Evolutionary conservation across 2,329 filamentous ascomycete species (phyloP).

Genomic region (Diaporthe citrichinensis): DNA sequence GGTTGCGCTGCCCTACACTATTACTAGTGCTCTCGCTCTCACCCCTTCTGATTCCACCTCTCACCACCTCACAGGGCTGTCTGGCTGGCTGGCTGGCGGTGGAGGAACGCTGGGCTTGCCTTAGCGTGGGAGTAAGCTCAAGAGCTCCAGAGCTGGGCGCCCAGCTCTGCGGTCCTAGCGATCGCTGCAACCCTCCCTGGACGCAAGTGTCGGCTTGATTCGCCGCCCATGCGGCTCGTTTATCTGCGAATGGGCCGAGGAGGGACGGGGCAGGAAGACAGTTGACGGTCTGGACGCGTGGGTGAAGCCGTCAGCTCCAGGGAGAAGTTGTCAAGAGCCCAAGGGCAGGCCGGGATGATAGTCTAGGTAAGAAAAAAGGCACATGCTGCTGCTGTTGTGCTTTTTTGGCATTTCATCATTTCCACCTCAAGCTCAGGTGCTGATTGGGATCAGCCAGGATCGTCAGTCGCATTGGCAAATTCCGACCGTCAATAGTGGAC

Average conservation of each 20-base stretch:
- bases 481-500: slow-evolving; percentile 20
- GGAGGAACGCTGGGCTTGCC: slow-evolving; percentile 7
- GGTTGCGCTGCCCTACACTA: slow-evolving; percentile 1
- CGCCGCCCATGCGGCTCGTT: slow-evolving; percentile 21
- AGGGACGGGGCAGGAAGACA: not conserved
- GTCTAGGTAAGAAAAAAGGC: not conserved
- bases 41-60: not conserved
- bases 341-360: not conserved
- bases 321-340: not conserved
- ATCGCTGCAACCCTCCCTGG: slow-evolving; percentile 24
- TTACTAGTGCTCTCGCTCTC: not conserved
- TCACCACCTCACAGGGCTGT: not conserved
- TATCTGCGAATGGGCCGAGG: not conserved
- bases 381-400: not conserved
- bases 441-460: slow-evolving; percentile 34
- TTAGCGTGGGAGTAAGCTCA: slow-evolving; percentile 29
- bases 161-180: slow-evolving; percentile 7
- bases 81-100: not conserved
- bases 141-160: slow-evolving; percentile 7
- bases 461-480: slow-evolving; percentile 25
- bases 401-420: slow-evolving; percentile 29
- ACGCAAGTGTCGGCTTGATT: slow-evolving; percentile 16
- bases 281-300: not conserved
- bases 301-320: slow-evolving; percentile 12
- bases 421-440: not conserved